phyloP scores from a whole-genome alignment of 805 yeast species.

The Wickerhamomyces xylosicus region DNA sequence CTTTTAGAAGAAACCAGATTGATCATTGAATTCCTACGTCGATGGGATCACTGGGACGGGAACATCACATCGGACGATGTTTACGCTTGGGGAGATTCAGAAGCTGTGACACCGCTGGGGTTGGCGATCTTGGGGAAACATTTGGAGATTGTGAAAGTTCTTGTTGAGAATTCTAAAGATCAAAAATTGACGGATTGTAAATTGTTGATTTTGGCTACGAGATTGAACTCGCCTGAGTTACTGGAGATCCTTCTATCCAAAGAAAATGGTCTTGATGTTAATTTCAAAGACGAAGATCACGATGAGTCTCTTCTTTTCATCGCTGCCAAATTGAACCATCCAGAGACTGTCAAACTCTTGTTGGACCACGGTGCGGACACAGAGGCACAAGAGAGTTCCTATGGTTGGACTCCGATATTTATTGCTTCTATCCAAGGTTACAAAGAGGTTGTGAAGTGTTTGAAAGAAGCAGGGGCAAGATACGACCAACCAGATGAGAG shows the following conservation, averaged over 20 bases:
- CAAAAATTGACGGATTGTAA: conserved; percentile 38
- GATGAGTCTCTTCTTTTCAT: conserved; percentile 79
- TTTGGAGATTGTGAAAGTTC: conserved; percentile 57
- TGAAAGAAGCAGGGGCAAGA: conserved; percentile 44
- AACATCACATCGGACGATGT: conserved; percentile 44
- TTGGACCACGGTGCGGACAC: conserved; percentile 55
- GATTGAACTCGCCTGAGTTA: conserved; percentile 51
- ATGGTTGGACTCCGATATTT: conserved; percentile 93
- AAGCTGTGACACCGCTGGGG: conserved; percentile 72
- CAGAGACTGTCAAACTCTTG: conserved; percentile 41
- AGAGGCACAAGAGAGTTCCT: conserved; percentile 65
- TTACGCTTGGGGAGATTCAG: conserved; percentile 58
- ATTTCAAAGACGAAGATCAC: conserved; percentile 53
- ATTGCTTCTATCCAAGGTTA: conserved; percentile 84
- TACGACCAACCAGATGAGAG: conserved; percentile 59
- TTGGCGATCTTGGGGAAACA: conserved; percentile 77
- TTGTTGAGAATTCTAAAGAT: conserved; percentile 36
- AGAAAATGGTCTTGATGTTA: conserved; percentile 52
- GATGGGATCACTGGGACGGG: conserved; percentile 50
- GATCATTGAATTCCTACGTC: conserved; percentile 42
- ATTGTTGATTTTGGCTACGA: conserved; percentile 47
- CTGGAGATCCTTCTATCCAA: conserved; percentile 41
- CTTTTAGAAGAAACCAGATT: conserved; percentile 50
- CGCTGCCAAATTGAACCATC: conserved; percentile 56
- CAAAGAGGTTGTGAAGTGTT: conserved; percentile 39